Evolutionary conservation across 495 filamentous ascomycete species (phyloP).

Genomic region (Parathielavia appendiculata): DNA sequence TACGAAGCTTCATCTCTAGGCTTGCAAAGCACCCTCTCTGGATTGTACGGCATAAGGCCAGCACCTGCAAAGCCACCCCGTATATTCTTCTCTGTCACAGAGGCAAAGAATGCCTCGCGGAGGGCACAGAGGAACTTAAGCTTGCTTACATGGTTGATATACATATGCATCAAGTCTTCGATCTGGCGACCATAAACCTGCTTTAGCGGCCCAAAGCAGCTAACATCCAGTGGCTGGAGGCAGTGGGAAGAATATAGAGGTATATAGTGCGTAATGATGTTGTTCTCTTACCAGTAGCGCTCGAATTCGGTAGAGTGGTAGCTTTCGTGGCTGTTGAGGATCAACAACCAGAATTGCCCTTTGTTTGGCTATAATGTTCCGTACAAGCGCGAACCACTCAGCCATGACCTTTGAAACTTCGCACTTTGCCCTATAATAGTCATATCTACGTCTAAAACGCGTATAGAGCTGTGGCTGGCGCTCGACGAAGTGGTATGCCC

Average conservation of each 20-base stretch:
- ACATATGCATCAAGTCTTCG: not conserved
- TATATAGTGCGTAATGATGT: slow-evolving; percentile 29
- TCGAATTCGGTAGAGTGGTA: no score
- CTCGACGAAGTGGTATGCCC: no score
- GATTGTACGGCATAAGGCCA: slow-evolving; percentile 2
- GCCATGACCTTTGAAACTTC: no score
- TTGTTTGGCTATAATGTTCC: no score
- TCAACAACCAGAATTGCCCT: no score
- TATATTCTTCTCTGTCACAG: slow-evolving; percentile 7
- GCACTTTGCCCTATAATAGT: no score
- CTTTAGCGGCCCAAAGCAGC: no score
- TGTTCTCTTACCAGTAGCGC: no score
- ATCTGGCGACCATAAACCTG: not conserved
- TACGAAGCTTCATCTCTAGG: not conserved
- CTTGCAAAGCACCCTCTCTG: not conserved
- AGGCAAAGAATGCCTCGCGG: slow-evolving; percentile 5
- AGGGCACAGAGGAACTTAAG: not conserved
- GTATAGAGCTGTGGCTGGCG: no score
- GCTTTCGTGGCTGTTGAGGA: no score
- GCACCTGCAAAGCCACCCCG: not conserved
- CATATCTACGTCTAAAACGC: no score
- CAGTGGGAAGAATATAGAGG: not conserved
- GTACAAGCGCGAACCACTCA: no score
- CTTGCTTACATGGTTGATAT: slow-evolving; percentile 3
- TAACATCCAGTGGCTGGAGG: slow-evolving; percentile 6